Conservation (phyloP, 345 rosid genomes). For the Rhodamnia argentea region DNA sequence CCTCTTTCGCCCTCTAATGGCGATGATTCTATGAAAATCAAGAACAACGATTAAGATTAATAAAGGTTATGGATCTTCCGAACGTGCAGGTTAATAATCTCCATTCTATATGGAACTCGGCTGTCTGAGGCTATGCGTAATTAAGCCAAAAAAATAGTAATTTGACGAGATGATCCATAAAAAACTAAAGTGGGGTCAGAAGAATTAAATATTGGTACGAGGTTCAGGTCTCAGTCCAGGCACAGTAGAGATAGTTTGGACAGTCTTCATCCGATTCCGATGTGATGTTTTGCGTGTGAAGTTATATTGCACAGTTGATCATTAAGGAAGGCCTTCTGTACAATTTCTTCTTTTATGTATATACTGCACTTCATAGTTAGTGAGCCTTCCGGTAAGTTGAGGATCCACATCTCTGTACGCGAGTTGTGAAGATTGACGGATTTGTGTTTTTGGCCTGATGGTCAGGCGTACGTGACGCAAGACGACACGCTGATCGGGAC, state of each 20-base stretch:
- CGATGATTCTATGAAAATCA: background rate
- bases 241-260: background rate
- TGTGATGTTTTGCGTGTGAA: background rate
- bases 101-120: background rate
- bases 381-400: background rate
- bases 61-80: background rate
- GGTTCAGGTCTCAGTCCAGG: background rate
- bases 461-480: slow-evolving; percentile 93
- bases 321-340: background rate
- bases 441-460: background rate
- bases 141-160: background rate
- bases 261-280: background rate
- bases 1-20: background rate
- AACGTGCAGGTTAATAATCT: background rate
- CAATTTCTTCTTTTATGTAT: background rate
- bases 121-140: background rate
- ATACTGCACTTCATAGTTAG: background rate
- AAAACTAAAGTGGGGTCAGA: background rate
- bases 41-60: background rate
- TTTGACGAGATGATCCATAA: background rate
- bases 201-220: background rate
- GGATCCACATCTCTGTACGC: background rate
- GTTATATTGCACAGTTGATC: background rate
- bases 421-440: background rate
- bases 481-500: slow-evolving; percentile 94